Percentiles rank a stretch among this genome's conserved stretches.
phyloP scores from a whole-genome alignment of 768 basidiomycete genomes.

The Pholiota conissans region DNA sequence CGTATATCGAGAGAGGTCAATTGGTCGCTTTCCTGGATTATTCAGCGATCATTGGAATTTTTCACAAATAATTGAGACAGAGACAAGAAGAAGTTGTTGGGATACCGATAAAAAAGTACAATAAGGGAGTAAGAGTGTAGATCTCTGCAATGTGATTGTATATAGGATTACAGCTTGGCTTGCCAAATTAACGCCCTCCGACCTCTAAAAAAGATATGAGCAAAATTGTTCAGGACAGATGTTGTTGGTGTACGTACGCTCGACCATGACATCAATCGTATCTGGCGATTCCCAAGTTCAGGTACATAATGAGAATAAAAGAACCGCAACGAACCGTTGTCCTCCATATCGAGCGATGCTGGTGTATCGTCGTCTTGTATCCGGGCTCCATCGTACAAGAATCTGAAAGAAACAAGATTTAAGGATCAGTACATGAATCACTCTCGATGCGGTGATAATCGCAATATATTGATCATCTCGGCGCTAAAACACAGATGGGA shows the following conservation, averaged over 20 bases:
- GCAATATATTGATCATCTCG: background rate
- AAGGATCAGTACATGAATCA: conserved; percentile 3
- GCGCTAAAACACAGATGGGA: background rate
- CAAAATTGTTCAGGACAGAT: conserved; percentile 6
- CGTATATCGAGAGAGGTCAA: background rate
- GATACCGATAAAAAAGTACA: conserved; percentile 4
- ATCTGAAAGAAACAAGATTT: conserved; percentile 43
- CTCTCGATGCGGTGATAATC: background rate
- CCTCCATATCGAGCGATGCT: conserved; percentile 81
- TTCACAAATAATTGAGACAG: background rate
- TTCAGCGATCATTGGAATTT: background rate
- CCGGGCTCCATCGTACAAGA: conserved; percentile 86
- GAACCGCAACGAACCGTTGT: conserved; percentile 58
- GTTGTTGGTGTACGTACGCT: conserved; percentile 51
- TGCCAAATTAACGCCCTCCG: conserved; percentile 33
- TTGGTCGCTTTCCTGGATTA: background rate
- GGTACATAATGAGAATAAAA: conserved; percentile 4
- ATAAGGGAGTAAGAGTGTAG: conserved; percentile 4
- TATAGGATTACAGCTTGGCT: conserved; percentile 12
- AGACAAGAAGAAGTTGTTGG: background rate
- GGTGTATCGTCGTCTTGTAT: conserved; percentile 93
- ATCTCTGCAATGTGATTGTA: conserved; percentile 8
- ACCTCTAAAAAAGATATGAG: conserved; percentile 36
- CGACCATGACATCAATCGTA: conserved; percentile 95
- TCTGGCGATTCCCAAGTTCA: conserved; percentile 41